Evolutionary conservation across 2,329 filamentous ascomycete genomes (phyloP).

Genomic region (Neospermospora avenae): DNA sequence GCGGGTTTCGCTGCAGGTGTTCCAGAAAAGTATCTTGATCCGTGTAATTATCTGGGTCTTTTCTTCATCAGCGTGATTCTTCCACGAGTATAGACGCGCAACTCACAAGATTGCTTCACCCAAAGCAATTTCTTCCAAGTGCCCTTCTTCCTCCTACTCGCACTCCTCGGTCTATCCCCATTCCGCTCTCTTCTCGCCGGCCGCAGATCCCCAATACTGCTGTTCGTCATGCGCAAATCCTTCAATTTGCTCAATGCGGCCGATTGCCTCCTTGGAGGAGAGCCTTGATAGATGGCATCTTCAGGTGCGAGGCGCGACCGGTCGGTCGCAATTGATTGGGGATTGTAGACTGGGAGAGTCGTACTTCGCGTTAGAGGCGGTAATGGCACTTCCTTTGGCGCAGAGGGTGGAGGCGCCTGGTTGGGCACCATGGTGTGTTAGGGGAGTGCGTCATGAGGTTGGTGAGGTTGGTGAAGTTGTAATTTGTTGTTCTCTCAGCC

Average conservation of each 20-base stretch:
- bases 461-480: neutral
- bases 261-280: constrained; percentile 53
- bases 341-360: constrained; percentile 22
- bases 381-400: constrained; percentile 19
- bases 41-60: constrained; percentile 97
- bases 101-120: constrained; percentile 90
- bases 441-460: constrained; percentile 19
- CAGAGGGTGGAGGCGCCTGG: constrained; percentile 24
- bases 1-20: constrained; percentile 89
- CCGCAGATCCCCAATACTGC: constrained; percentile 18
- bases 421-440: constrained; percentile 32
- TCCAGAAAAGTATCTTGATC: constrained; percentile 96
- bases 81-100: neutral
- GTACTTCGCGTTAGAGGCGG: constrained; percentile 28
- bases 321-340: constrained; percentile 37
- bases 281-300: constrained; percentile 70
- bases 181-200: constrained; percentile 26
- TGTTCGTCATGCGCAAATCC: constrained; percentile 36
- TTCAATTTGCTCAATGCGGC: constrained; percentile 40
- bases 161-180: constrained; percentile 43
- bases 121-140: constrained; percentile 95
- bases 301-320: constrained; percentile 75
- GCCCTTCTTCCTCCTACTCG: constrained; percentile 59
- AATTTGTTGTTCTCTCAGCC: constrained; percentile 9
- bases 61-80: constrained; percentile 23